Evolutionary conservation across 352 stramenopile species (phyloP).

Genomic region (Globisporangium nagaii): DNA sequence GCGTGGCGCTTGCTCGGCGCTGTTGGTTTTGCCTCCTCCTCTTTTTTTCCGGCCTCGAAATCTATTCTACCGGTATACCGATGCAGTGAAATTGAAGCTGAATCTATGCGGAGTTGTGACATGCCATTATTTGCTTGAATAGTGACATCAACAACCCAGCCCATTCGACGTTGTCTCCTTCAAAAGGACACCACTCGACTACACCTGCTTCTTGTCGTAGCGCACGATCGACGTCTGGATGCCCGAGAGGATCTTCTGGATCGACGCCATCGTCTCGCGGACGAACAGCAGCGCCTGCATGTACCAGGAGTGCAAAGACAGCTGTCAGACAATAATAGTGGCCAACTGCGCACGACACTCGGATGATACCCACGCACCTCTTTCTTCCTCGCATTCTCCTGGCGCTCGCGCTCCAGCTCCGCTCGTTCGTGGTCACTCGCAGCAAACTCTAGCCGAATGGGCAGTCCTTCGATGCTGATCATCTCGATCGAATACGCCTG

Average conservation of each 20-base stretch:
- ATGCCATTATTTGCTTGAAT: too few relatives aligned
- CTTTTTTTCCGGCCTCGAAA: too few relatives aligned
- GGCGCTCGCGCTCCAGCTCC: constrained; percentile 17
- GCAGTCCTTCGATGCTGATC: constrained; percentile 40
- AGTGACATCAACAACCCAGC: neutral
- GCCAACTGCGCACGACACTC: neutral
- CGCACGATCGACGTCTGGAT: constrained; percentile 32
- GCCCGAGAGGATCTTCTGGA: constrained; percentile 39
- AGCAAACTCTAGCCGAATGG: constrained; percentile 28
- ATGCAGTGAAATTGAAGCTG: too few relatives aligned
- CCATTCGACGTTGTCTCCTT: neutral
- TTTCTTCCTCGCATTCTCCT: constrained; percentile 21
- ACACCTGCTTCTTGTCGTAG: constrained; percentile 25
- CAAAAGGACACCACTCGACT: neutral
- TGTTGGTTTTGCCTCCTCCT: neutral
- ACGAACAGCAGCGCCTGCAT: constrained; percentile 32
- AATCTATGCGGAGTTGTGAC: too few relatives aligned
- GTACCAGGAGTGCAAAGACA: neutral
- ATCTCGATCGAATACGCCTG: constrained; percentile 47
- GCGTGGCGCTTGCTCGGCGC: neutral
- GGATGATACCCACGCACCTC: constrained; percentile 20
- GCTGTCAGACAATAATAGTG: too few relatives aligned
- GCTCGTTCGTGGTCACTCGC: constrained; percentile 5
- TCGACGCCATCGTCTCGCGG: constrained; percentile 31
- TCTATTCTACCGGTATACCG: too few relatives aligned